Evolutionary conservation across 1,284 basidiomycete genomes (phyloP), one percentile per base, ranked within the genome.

Genomic region (Heterobasidion irregulare): DNA sequence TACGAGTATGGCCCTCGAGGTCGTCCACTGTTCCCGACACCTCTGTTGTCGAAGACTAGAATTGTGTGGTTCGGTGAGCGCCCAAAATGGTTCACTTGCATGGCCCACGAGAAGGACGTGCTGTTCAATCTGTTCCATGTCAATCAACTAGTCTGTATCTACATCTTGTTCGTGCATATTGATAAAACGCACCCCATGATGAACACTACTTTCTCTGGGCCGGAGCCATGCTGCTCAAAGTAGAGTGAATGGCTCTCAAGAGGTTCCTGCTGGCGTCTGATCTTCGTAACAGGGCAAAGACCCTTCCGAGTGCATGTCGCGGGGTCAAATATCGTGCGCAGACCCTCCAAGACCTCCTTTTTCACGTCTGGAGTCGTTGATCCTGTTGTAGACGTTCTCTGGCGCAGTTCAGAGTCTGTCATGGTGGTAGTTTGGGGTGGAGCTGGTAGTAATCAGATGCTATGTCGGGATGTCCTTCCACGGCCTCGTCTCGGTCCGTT

Each of bases 1-100:
- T 56, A 77, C 75, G 74, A 68, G 68, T 91, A 91, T 1, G 86
- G 86, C 3, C 88, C 89, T 49, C 70, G 68, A 0, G 92, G 90
- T 18, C 80, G 75, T 18, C 79, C 82, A 50, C 84, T 88, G 65
- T 91, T 82, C 6, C 93, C 90, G 2, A 91, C 91, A 1, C 93
- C 93, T 41, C 92, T 78, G 65, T 96, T 94, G 67, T 96, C 93
- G 62, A 94, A 89, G 0, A 92, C 89, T 2, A 95, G 74, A 7
- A 83, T 73, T 0, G 83, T 82, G 58, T 86, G 79, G 47, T 76
- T 69, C 8, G 74, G 70, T 12, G 69, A 63, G 19, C 71, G 66
- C 12, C 71, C 74, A 59, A 89, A 87, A 61, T 85, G 69, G 8
- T 75, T 65, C 2, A 88, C 80, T 63, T 87, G 86, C 1, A 70